Evolutionary conservation across 257 asterid species (phyloP).

Genomic region (Solanum boliviense): DNA sequence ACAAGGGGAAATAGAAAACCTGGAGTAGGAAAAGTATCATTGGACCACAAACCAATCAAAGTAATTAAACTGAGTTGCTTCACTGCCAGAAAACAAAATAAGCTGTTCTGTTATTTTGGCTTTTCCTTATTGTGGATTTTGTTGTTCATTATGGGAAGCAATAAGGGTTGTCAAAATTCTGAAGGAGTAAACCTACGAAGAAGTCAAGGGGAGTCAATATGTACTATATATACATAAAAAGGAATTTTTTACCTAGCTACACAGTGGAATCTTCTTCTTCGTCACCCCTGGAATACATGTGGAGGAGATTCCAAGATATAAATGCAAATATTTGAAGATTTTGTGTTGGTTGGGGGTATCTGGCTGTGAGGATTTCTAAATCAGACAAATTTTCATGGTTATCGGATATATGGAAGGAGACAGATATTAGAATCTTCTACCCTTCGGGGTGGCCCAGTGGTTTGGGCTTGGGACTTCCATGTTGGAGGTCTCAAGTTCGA

Average conservation of each 20-base stretch:
- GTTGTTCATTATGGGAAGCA: not conserved
- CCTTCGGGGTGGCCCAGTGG: too few species aligned
- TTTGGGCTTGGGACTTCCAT: too few species aligned
- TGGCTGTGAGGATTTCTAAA: not conserved
- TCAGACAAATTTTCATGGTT: not conserved
- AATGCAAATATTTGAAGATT: not conserved
- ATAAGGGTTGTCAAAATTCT: not conserved
- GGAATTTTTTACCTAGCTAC: not conserved
- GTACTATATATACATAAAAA: not conserved
- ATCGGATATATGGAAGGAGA: not conserved
- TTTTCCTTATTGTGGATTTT: not conserved
- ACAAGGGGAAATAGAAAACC: not conserved
- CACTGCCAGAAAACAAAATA: not conserved
- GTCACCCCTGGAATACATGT: not conserved
- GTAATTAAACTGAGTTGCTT: not conserved
- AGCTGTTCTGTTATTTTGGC: not conserved
- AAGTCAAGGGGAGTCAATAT: not conserved
- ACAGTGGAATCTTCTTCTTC: not conserved
- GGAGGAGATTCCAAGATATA: not conserved
- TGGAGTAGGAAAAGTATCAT: not conserved
- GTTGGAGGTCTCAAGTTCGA: too few species aligned
- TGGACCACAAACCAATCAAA: not conserved
- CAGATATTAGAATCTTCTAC: not conserved
- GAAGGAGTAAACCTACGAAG: not conserved
- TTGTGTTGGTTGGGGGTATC: not conserved